These are phyloP conservation scores for Zangia roseola DNA, from an alignment of 768 basidiomycete genomes.

Conservation along the genomic window DNA sequence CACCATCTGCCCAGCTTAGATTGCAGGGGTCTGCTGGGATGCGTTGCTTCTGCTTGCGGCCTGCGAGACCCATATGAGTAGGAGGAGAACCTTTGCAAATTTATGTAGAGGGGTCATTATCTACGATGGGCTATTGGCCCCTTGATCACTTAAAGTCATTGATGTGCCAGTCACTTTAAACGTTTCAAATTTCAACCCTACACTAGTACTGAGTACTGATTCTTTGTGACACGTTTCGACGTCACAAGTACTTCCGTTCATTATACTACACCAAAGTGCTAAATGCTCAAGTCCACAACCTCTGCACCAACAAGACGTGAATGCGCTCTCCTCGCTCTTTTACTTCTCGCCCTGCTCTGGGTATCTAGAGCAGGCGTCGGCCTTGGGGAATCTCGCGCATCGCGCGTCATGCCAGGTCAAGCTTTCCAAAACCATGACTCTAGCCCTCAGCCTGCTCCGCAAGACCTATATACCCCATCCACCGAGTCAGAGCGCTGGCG, in stretches of 20 bases:
- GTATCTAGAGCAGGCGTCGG: constrained; percentile 31
- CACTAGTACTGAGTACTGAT: no score
- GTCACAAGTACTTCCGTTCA: no score
- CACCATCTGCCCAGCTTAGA: constrained; percentile 80
- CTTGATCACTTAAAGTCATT: no score
- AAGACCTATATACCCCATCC: constrained; percentile 10
- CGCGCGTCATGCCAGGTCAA: constrained; percentile 8
- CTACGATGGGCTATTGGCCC: constrained; percentile 6
- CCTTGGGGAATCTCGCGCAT: constrained; percentile 2
- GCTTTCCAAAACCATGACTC: constrained; percentile 1
- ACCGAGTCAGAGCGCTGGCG: constrained; percentile 28
- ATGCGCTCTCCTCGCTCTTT: constrained; percentile 45
- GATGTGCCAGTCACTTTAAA: no score
- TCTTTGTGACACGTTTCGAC: no score
- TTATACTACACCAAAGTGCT: no score
- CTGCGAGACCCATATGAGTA: constrained; percentile 71
- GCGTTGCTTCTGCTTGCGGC: constrained; percentile 75
- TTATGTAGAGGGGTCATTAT: background rate
- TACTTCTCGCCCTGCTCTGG: constrained; percentile 50
- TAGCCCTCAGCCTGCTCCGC: background rate
- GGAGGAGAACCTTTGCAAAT: no score
- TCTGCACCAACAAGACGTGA: constrained; percentile 57
- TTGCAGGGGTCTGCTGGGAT: constrained; percentile 80
- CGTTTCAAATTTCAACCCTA: background rate
- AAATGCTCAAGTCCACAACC: constrained; percentile 21